These are phyloP conservation scores for Blastobotrys peoriensis DNA, from an alignment of 805 yeast genomes.

Conservation along the genomic window DNA sequence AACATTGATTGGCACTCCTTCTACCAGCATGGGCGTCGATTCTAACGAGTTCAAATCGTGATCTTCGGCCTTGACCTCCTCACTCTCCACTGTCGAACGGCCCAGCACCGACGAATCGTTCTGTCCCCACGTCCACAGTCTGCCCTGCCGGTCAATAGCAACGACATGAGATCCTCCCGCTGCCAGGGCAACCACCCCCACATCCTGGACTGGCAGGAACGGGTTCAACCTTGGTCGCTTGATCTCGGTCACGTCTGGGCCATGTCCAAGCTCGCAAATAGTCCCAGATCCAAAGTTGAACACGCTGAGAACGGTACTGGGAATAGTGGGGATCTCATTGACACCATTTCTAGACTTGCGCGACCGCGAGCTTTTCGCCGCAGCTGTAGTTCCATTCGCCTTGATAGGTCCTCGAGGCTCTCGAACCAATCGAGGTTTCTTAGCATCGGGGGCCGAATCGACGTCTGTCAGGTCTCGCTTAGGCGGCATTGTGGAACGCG, in stretches of 20 bases:
- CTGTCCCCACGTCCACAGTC: conserved; percentile 98
- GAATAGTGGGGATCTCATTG: conserved; percentile 26
- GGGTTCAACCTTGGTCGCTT: conserved; percentile 94
- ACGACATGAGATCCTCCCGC: conserved; percentile 95
- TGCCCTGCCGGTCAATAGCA: conserved; percentile 69
- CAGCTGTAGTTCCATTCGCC: conserved; percentile 1
- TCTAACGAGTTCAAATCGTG: conserved; percentile 86
- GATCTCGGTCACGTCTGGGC: conserved; percentile 90
- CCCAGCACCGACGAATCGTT: conserved; percentile 92
- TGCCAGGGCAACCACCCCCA: conserved; percentile 76
- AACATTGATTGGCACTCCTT: conserved; percentile 46
- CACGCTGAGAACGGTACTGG: conserved; percentile 54
- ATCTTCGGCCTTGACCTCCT: conserved; percentile 57
- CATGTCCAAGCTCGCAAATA: conserved; percentile 97
- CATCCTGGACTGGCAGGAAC: conserved; percentile 52
- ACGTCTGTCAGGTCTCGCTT: neutral
- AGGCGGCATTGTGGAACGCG: too few relatives aligned
- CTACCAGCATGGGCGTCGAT: conserved; percentile 80
- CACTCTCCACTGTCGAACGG: conserved; percentile 61
- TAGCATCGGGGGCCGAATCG: neutral
- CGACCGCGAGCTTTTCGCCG: neutral
- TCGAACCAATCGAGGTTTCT: neutral
- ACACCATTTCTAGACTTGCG: conserved; percentile 21
- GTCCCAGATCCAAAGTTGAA: conserved; percentile 96
- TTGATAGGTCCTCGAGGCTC: neutral